A percentile compares a stretch with the other conserved stretches of the same genome.
phyloP scores from a whole-genome alignment of 352 stramenopile genomes.

The Phytophthora macrochlamydospora region DNA sequence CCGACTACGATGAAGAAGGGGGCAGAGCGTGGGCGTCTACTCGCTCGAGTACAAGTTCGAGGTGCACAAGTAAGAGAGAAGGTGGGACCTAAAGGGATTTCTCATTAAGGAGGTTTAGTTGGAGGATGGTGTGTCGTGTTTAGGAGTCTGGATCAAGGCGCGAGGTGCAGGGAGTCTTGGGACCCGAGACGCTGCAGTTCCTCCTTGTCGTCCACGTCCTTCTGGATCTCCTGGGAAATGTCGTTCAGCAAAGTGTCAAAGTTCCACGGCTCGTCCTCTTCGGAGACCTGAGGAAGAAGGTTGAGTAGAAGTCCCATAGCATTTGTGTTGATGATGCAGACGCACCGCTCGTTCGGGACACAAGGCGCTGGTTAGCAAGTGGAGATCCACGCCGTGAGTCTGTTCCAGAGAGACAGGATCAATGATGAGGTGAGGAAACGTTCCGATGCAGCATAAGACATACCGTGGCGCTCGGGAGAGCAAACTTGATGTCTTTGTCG shows the following conservation, averaged over 20 bases:
- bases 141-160: slow-evolving; percentile 2
- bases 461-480: slow-evolving; percentile 63
- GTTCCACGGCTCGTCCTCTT: slow-evolving; percentile 74
- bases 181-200: slow-evolving; percentile 49
- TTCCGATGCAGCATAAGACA: background rate
- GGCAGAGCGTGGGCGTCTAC: slow-evolving; percentile 81
- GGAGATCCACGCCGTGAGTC: slow-evolving; percentile 67
- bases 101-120: background rate
- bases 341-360: slow-evolving; percentile 75
- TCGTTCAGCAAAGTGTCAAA: slow-evolving; percentile 83
- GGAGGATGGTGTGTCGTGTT: background rate
- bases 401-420: slow-evolving; percentile 9
- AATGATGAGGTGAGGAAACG: background rate
- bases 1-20: slow-evolving; percentile 86
- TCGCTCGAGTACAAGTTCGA: slow-evolving; percentile 82
- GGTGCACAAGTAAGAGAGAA: slow-evolving; percentile 68
- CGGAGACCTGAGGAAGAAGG: slow-evolving; percentile 43
- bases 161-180: slow-evolving; percentile 28
- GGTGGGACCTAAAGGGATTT: background rate
- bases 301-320: background rate
- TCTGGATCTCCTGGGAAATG: slow-evolving; percentile 81
- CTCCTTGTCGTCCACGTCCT: slow-evolving; percentile 79
- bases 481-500: slow-evolving; percentile 80
- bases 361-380: slow-evolving; percentile 66
- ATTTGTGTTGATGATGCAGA: background rate